phyloP scores from a whole-genome alignment of 257 asterid genomes.

The Solanum stenotomum region DNA sequence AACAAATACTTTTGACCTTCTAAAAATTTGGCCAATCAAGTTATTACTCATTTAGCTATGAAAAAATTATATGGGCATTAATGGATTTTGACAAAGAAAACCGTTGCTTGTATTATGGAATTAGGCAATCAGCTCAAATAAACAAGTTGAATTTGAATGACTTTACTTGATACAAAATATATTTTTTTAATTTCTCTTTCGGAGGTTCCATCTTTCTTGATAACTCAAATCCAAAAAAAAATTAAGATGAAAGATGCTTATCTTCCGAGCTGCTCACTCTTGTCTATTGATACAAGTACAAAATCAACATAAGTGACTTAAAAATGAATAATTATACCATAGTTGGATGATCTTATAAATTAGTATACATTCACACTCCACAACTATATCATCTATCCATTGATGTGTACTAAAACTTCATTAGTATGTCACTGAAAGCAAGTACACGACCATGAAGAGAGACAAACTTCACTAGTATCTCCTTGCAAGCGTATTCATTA shows the following conservation, averaged over 20 bases:
- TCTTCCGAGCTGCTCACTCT: background rate
- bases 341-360: too few species aligned
- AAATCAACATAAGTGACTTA: background rate
- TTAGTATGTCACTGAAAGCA: too few species aligned
- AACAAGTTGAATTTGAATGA: background rate
- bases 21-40: background rate
- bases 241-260: background rate
- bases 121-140: background rate
- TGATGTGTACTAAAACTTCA: background rate
- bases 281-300: background rate
- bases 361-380: background rate
- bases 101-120: background rate
- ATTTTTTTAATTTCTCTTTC: too few species aligned
- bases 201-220: accelerated
- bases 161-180: background rate
- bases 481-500: background rate
- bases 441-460: background rate
- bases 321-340: background rate
- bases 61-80: background rate
- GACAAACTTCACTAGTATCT: background rate
- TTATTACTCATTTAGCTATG: background rate
- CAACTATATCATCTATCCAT: background rate
- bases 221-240: too few species aligned
- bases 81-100: background rate
- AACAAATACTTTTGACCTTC: background rate